phyloP scores from a whole-genome alignment of 2,329 filamentous ascomycete species.

The Orbilia javanica region DNA sequence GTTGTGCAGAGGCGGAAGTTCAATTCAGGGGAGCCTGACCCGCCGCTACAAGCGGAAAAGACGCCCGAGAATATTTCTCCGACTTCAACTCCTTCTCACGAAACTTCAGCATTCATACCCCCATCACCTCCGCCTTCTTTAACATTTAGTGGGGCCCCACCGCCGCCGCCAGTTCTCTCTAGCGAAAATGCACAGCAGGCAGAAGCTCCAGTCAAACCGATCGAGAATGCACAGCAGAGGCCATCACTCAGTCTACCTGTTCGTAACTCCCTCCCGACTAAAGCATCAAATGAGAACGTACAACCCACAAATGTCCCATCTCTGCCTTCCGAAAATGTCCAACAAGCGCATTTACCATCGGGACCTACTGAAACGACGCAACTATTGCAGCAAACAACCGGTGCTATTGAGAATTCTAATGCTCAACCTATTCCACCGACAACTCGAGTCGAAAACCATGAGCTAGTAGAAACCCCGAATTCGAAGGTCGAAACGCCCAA shows the following conservation, averaged over 20 bases:
- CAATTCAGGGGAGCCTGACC: slow-evolving; percentile 37
- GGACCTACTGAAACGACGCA: slow-evolving; percentile 1
- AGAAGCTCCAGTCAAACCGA: neutral
- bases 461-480: neutral
- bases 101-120: slow-evolving; percentile 6
- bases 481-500: slow-evolving; percentile 7
- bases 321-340: neutral
- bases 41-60: neutral
- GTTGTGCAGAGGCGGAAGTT: slow-evolving; percentile 38
- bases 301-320: neutral
- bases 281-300: slow-evolving; percentile 3
- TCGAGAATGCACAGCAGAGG: slow-evolving; percentile 6
- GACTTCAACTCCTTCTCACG: neutral
- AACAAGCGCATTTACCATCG: neutral
- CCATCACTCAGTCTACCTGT: neutral
- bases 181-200: neutral
- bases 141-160: neutral
- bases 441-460: neutral
- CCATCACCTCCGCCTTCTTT: slow-evolving; percentile 22
- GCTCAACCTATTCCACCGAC: neutral
- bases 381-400: neutral
- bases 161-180: neutral
- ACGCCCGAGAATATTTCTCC: neutral
- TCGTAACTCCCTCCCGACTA: neutral
- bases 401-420: neutral